Conservation (phyloP, 768 basidiomycete genomes). For the Amyloporia xantha region DNA sequence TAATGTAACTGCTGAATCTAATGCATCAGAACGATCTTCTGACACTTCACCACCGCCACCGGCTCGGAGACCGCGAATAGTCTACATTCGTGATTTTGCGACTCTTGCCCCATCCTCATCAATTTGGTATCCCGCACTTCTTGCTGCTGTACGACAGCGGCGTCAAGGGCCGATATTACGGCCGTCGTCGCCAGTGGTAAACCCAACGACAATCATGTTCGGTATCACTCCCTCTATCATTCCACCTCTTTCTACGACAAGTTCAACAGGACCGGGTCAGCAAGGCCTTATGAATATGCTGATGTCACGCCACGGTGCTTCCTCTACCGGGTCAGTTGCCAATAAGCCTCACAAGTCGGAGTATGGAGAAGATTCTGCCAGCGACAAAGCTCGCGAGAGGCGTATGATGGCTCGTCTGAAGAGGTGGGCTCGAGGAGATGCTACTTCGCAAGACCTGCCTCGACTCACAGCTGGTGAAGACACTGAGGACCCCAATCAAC, state of each 20-base stretch:
- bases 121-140: constrained; percentile 75
- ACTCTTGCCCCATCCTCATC: constrained; percentile 67
- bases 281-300: constrained; percentile 38
- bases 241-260: constrained; percentile 31
- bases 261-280: constrained; percentile 21
- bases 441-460: constrained; percentile 50
- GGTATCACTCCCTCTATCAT: constrained; percentile 79
- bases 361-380: constrained; percentile 61
- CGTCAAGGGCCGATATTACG: constrained; percentile 59
- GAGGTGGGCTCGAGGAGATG: constrained; percentile 67
- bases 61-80: constrained; percentile 49
- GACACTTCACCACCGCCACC: constrained; percentile 15
- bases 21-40: constrained; percentile 19
- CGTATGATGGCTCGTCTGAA: constrained; percentile 65
- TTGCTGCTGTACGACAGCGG: constrained; percentile 71
- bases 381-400: constrained; percentile 63
- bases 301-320: constrained; percentile 35
- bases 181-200: constrained; percentile 50
- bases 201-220: constrained; percentile 80
- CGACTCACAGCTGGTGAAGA: constrained; percentile 33
- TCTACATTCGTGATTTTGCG: constrained; percentile 80
- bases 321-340: constrained; percentile 25
- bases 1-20: constrained; percentile 38
- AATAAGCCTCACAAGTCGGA: constrained; percentile 38
- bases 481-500: constrained; percentile 30